These are phyloP conservation scores for Cyclostephanos invisitatus DNA, from an alignment of 108 stramenopile genomes.

Conservation along the genomic window DNA sequence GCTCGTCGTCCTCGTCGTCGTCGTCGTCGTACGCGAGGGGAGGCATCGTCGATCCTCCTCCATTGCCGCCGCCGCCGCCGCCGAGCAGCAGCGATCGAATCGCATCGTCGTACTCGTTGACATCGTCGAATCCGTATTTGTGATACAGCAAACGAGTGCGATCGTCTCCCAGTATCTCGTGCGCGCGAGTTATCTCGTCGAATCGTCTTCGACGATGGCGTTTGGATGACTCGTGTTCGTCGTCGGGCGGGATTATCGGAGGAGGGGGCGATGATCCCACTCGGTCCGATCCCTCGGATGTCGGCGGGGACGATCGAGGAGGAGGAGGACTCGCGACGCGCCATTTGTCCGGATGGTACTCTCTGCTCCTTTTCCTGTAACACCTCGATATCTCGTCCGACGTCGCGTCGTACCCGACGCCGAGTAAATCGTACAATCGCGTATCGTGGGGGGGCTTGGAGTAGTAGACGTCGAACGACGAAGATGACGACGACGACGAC, in stretches of 20 bases:
- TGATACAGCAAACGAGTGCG: conserved; percentile 78
- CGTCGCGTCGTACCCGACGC: conserved; percentile 74
- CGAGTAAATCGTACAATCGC: conserved; percentile 72
- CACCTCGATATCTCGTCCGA: conserved; percentile 67
- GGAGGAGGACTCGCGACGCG: conserved; percentile 13
- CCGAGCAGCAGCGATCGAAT: conserved; percentile 44
- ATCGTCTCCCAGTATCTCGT: conserved; percentile 77
- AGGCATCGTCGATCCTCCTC: neutral
- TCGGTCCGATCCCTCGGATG: too few relatives aligned
- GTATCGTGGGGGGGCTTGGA: conserved; percentile 69
- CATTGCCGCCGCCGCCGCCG: neutral
- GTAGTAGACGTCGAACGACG: neutral
- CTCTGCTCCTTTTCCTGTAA: conserved; percentile 63
- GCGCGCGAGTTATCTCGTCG: conserved; percentile 57
- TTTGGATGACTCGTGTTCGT: conserved; percentile 29
- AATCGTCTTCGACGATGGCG: conserved; percentile 19
- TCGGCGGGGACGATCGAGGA: neutral
- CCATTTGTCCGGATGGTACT: conserved; percentile 87
- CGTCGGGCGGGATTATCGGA: too few relatives aligned
- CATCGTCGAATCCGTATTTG: conserved; percentile 61
- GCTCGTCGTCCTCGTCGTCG: neutral
- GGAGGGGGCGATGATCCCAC: neutral
- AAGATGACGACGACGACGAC: neutral
- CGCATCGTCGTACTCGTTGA: conserved; percentile 43
- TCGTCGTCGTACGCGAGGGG: neutral